phyloP scores from a whole-genome alignment of 495 filamentous ascomycete species.

The Hypoxylon subgilvum region DNA sequence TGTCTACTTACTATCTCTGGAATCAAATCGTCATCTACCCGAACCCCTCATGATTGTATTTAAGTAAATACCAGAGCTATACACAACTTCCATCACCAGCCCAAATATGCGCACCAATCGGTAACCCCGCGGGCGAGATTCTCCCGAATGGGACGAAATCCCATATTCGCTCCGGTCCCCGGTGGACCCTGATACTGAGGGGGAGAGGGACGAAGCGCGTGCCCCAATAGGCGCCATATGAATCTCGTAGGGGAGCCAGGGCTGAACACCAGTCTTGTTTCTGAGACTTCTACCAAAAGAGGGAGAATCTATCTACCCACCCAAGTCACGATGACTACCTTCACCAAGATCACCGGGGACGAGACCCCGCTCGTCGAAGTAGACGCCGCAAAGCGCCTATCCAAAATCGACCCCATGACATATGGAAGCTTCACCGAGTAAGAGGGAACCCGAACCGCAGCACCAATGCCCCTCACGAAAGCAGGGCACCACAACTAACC shows the following conservation, averaged over 20 bases:
- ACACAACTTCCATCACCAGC: too few species aligned
- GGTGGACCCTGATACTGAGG: slow-evolving; percentile 10
- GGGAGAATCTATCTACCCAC: neutral
- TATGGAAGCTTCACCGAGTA: slow-evolving; percentile 81
- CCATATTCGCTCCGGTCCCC: slow-evolving; percentile 22
- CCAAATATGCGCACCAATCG: slow-evolving; percentile 40
- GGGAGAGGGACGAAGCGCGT: slow-evolving; percentile 13
- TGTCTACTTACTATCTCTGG: too few species aligned
- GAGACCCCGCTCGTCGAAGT: slow-evolving; percentile 66
- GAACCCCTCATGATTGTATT: too few species aligned
- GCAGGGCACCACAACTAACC: neutral
- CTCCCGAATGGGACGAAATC: slow-evolving; percentile 30
- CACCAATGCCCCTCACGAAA: neutral
- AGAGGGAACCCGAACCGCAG: neutral
- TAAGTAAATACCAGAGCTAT: too few species aligned
- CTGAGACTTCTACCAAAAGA: neutral
- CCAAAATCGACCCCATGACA: slow-evolving; percentile 73
- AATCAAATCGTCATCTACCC: too few species aligned
- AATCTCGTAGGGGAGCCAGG: slow-evolving; percentile 15
- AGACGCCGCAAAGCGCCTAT: slow-evolving; percentile 63
- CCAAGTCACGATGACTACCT: slow-evolving; percentile 65
- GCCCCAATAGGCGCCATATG: too few species aligned
- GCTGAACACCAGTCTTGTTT: neutral
- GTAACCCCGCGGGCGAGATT: slow-evolving; percentile 28
- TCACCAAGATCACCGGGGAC: slow-evolving; percentile 65